These are phyloP conservation scores for Chaetoceros muelleri DNA, from an alignment of 108 stramenopile genomes.

Conservation along the genomic window DNA sequence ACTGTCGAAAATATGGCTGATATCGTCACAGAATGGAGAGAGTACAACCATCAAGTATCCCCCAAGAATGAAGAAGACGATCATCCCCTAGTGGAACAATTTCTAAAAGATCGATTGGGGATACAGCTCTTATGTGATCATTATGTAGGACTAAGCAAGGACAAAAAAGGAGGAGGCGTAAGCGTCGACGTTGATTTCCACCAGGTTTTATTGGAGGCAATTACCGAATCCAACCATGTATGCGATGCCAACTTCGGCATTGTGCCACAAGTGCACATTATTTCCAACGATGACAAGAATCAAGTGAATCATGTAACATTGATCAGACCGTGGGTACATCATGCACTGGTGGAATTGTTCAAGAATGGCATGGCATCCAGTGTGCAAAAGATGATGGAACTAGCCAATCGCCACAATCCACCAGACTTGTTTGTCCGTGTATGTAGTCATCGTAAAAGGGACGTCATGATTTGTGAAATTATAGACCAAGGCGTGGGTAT, in stretches of 20 bases:
- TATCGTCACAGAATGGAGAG: constrained; percentile 31
- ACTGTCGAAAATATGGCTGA: constrained; percentile 64
- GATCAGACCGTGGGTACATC: constrained; percentile 71
- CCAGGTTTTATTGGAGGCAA: constrained; percentile 43
- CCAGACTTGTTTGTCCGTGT: too few relatives aligned
- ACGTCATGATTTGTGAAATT: constrained; percentile 22
- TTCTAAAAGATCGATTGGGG: constrained; percentile 36
- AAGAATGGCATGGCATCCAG: constrained; percentile 68
- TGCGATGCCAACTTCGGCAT: constrained; percentile 55
- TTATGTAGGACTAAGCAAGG: constrained; percentile 29
- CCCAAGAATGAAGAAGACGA: not conserved
- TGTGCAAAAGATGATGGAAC: too few relatives aligned
- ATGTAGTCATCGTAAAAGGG: too few relatives aligned
- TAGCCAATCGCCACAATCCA: too few relatives aligned
- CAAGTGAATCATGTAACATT: constrained; percentile 21
- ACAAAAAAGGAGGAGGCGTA: constrained; percentile 35
- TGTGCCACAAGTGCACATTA: constrained; percentile 23
- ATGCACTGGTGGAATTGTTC: constrained; percentile 60
- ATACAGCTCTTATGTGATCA: constrained; percentile 65
- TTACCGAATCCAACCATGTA: constrained; percentile 51
- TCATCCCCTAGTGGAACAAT: constrained; percentile 11
- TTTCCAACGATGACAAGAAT: not conserved
- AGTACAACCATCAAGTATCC: too few relatives aligned
- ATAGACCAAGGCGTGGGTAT: constrained; percentile 51
- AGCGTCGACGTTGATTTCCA: constrained; percentile 22